These are phyloP conservation scores for Rhizodiscina lignyota DNA, from an alignment of 495 filamentous ascomycete genomes.

Conservation along the genomic window DNA sequence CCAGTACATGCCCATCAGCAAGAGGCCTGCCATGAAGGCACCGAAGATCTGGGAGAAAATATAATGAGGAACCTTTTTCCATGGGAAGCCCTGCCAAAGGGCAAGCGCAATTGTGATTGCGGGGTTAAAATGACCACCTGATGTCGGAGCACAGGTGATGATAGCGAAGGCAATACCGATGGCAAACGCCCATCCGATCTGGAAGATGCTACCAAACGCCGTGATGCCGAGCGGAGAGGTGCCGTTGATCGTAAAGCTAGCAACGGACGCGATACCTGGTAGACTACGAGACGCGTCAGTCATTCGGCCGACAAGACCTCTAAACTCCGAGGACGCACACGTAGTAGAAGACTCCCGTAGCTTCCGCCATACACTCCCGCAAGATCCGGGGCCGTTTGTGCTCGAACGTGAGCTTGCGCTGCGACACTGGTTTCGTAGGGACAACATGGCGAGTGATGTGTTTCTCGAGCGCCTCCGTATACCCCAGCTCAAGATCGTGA, in stretches of 20 bases:
- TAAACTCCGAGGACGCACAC: constrained; percentile 11
- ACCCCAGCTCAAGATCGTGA: constrained; percentile 28
- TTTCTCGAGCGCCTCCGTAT: constrained; percentile 30
- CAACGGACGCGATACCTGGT: constrained; percentile 29
- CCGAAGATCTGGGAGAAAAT: constrained; percentile 37
- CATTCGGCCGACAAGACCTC: background rate
- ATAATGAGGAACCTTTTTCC: constrained; percentile 33
- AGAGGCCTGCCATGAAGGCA: constrained; percentile 30
- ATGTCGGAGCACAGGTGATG: constrained; percentile 32
- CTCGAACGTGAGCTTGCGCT: constrained; percentile 33
- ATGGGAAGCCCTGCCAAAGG: constrained; percentile 35
- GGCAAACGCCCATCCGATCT: constrained; percentile 33
- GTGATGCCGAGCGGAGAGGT: constrained; percentile 7
- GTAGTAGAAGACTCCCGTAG: constrained; percentile 35
- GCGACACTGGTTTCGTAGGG: constrained; percentile 25
- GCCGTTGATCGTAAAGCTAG: constrained; percentile 27
- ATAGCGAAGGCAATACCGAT: constrained; percentile 38
- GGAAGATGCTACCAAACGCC: constrained; percentile 28
- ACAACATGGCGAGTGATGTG: constrained; percentile 30
- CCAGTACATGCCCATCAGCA: constrained; percentile 34
- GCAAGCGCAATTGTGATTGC: constrained; percentile 31
- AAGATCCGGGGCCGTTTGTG: constrained; percentile 28
- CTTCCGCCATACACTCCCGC: constrained; percentile 31
- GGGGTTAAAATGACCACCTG: constrained; percentile 36
- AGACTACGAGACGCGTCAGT: too few relatives aligned